Base-by-base conservation (phyloP, 345 rosid genomes). In the Salix dunnii region DNA sequence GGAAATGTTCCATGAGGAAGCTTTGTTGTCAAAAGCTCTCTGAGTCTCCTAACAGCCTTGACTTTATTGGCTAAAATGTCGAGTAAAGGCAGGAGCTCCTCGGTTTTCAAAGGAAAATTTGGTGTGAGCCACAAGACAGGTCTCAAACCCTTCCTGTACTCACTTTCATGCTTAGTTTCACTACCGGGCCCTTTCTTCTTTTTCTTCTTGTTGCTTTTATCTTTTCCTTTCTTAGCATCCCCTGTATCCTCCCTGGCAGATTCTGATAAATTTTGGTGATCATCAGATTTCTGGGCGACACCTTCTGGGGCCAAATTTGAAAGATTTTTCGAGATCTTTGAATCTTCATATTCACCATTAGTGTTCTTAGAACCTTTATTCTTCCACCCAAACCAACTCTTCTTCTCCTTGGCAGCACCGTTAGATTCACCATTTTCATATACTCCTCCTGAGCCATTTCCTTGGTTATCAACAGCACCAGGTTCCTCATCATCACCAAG, bases 51-150 rank as follows among this genome's bases (percentile, higher is more conserved):
- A 79, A 94, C 72, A 62, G 99, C 98, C 89, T 96, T 96, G 72
- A 96, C 99, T 80, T 96, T 96, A 85, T 96, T 89, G 63, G 98
- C 99, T 78, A 96, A 88, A 85, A 96, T 96, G 84, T 96, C 99
- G 31, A 96, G 94, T 76, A 96, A 86, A 16, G 99, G 99, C 76
- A 96, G 80, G 51, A 96, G 94, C 82, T 96, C 99, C 28, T 96
- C 97, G 5, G 94, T 96, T 77, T 90, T 90, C 67, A 96, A 83
- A 30, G 98, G 98, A 81, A 96, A 94, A 79, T 92, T 97, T 18
- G 97, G 97, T 78, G 99, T 92, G 81, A 96, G 87, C 97, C 97
- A 96, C 33, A 96, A 77, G 76, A 92, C 95, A 63, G 99, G 99
- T 85, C 98, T 91, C 82, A 96, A 82, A 76, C 95, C 97, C 83